Base-by-base conservation (phyloP, 2,329 filamentous ascomycete genomes). In the Stagonosporopsis cucurbitacearum region DNA sequence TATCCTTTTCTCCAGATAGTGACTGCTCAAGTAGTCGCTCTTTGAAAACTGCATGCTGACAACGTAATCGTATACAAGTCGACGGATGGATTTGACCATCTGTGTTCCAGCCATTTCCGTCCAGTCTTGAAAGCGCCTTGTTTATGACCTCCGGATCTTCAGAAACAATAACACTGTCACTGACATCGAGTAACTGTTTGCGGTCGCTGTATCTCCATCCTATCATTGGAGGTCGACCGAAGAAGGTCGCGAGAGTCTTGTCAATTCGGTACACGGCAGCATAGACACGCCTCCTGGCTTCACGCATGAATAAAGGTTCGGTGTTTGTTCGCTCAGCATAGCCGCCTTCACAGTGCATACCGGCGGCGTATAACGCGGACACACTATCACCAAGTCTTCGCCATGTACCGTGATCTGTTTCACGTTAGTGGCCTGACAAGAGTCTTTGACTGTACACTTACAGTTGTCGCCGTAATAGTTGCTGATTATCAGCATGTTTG, bases 401-500 rank as follows among this genome's bases (percentile, higher is more conserved):
- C 71, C 71, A 75, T 22, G 70, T 69, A 11, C 70, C 70, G 50
- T 75, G 72, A 50, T 74, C 72, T 74, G 40, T 19, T 3, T 11
- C 19, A 1, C 22, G 25, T 67, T 43, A 65, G 60, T 40, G 26
- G 5, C 5, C 3, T 37, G n/a, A 13, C 26, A 1, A 44, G 23
- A 17, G 5, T 1, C 2, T 13, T 13, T 17, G n/a, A n/a, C n/a
- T n/a, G n/a, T 15, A 26, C 28, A 67, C 69, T 20, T 43, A 72
- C 71, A 71, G 26, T 73, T 75, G 28, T 74, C 71, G 36, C 72
- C 72, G 26, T 74, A 74, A 40, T 64, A 72, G 45, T 69, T 72
- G 47, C 70, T 71, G 12, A 65, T 64, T 5, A 73, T 60, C 30
- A 72, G 57, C 63, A 71, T 63, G 43, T 72, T 71, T 32, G 49